Percentiles rank a stretch among this genome's conserved stretches.
These are phyloP conservation scores for Trichoderma sp. DNA, from an alignment of 2,329 filamentous ascomycete species.

Conservation along the genomic window DNA sequence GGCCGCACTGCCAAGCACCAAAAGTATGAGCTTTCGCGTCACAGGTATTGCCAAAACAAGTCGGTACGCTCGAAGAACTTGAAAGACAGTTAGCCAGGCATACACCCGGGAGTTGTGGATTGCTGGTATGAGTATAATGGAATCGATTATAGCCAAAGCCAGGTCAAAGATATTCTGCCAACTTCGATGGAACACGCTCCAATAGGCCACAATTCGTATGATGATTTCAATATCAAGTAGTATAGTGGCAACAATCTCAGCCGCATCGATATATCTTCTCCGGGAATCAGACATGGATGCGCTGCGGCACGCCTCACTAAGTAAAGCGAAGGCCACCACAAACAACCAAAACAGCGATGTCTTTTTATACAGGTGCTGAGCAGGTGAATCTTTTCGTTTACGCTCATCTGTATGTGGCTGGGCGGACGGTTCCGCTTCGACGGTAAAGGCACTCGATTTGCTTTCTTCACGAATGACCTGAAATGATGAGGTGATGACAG, in stretches of 20 bases:
- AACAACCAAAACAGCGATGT: constrained; percentile 76
- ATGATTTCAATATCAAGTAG: constrained; percentile 80
- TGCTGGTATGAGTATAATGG: constrained; percentile 79
- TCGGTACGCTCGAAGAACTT: constrained; percentile 88
- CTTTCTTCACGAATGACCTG: constrained; percentile 98
- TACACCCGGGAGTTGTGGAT: constrained; percentile 77
- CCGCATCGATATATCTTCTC: constrained; percentile 65
- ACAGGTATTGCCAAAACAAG: constrained; percentile 87
- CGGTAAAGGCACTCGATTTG: constrained; percentile 88
- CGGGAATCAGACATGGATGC: constrained; percentile 68
- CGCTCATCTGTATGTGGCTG: constrained; percentile 43
- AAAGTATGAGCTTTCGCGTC: constrained; percentile 80
- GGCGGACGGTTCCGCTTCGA: constrained; percentile 58
- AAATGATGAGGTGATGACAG: constrained; percentile 97
- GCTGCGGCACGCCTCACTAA: constrained; percentile 77
- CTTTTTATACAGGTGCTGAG: constrained; percentile 75
- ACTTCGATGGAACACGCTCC: constrained; percentile 75
- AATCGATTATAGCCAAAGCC: constrained; percentile 75
- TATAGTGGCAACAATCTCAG: constrained; percentile 75
- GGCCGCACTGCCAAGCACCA: constrained; percentile 86
- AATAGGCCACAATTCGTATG: constrained; percentile 75
- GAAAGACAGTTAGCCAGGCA: constrained; percentile 87
- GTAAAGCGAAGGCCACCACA: constrained; percentile 77
- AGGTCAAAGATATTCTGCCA: constrained; percentile 80
- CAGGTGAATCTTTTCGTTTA: constrained; percentile 41